These are phyloP conservation scores for Rhizophora mangle DNA, from an alignment of 345 rosid genomes.

Conservation along the genomic window DNA sequence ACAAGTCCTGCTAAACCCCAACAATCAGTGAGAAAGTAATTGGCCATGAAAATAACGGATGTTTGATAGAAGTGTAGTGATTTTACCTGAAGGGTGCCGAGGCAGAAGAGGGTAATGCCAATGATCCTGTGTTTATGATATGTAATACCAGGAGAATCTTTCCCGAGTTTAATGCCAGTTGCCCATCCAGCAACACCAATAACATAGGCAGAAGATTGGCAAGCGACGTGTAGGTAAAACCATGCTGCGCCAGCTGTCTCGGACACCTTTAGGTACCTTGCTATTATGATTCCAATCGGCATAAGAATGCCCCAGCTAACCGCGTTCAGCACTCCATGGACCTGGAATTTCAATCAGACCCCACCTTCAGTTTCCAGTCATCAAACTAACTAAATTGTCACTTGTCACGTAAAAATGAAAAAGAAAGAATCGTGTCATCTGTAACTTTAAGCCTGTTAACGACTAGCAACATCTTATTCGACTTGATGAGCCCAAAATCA, in stretches of 20 bases:
- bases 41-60: not conserved
- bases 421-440: too few relatives aligned
- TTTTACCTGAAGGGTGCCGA: slow-evolving; percentile 77
- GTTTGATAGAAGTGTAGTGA: not conserved
- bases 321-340: slow-evolving; percentile 74
- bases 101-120: slow-evolving; percentile 62
- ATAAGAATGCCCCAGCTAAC: slow-evolving; percentile 87
- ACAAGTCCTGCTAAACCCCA: not conserved
- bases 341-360: slow-evolving; percentile 35
- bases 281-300: slow-evolving; percentile 72
- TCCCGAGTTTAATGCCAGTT: slow-evolving; percentile 77
- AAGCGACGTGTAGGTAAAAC: slow-evolving; percentile 75
- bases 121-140: slow-evolving; percentile 55
- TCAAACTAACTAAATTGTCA: not conserved
- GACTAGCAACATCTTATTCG: too few relatives aligned
- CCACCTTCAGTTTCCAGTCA: too few relatives aligned
- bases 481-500: not conserved
- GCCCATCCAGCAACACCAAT: slow-evolving; percentile 87
- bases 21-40: not conserved
- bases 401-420: not conserved
- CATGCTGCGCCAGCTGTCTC: slow-evolving; percentile 68
- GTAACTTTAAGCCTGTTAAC: too few relatives aligned
- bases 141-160: slow-evolving; percentile 39
- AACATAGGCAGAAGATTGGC: slow-evolving; percentile 68
- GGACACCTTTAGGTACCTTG: slow-evolving; percentile 86